Percentiles rank a stretch among this genome's conserved stretches.
Evolutionary conservation across 2,329 filamentous ascomycete species (phyloP).

Genomic region (Madurella fahalii): DNA sequence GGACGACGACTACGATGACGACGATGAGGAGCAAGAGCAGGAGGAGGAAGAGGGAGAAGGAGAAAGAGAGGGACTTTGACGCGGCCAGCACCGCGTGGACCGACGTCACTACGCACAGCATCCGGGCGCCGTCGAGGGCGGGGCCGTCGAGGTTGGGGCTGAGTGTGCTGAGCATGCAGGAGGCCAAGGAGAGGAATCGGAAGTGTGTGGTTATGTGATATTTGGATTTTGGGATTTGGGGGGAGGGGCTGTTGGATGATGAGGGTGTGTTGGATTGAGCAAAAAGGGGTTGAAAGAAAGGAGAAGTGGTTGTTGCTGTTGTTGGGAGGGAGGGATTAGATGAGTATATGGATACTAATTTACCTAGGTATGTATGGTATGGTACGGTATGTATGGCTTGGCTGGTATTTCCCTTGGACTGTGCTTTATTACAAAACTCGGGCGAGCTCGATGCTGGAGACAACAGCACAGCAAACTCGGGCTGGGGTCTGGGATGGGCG

Average conservation of each 20-base stretch:
- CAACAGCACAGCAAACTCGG: no score
- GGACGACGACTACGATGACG: slow-evolving; percentile 25
- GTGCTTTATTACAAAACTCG: no score
- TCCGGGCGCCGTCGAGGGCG: not conserved
- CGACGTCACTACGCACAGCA: slow-evolving; percentile 22
- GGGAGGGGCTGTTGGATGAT: no score
- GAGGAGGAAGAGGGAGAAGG: slow-evolving; percentile 40
- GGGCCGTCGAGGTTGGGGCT: not conserved
- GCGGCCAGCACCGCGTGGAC: slow-evolving; percentile 39
- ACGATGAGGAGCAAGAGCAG: slow-evolving; percentile 32
- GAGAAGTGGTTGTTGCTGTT: no score
- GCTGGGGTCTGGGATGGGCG: not conserved
- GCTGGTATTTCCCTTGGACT: not conserved
- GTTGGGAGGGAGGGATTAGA: no score
- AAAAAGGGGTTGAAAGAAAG: no score
- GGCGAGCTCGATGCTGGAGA: no score
- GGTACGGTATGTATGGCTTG: not conserved
- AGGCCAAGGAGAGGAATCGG: slow-evolving; percentile 8
- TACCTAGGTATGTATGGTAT: not conserved
- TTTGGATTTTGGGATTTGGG: no score
- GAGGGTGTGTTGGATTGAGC: no score
- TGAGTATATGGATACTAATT: no score
- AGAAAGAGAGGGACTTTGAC: slow-evolving; percentile 35
- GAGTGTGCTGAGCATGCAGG: slow-evolving; percentile 7
- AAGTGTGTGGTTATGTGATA: slow-evolving; percentile 28